Evolutionary conservation across 139 green algal genomes (phyloP), one percentile per base, ranked within the genome.

Genomic region (Chlorokybus atmophyticus): DNA sequence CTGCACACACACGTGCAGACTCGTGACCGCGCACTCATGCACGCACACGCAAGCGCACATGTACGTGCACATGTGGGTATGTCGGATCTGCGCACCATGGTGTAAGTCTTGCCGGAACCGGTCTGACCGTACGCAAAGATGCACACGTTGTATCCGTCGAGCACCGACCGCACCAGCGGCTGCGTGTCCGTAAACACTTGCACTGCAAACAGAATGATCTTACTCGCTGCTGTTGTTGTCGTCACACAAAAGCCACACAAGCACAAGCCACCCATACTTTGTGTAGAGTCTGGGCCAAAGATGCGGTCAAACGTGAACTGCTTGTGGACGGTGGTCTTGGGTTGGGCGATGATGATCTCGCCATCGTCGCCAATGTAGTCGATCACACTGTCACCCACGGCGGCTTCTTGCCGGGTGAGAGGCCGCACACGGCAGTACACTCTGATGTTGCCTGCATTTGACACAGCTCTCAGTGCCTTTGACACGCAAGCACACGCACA

Each of bases 81-180:
- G n/a, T n/a, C n/a, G n/a, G n/a, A n/a, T n/a, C 0, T 29, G 24
- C 80, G 73, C 42, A 77, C 62, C 76, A 85, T 83, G 17, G 78
- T 81, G 59, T 67, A 76, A 1, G 76, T 82, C 64, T 85, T 85
- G 35, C 76, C 75, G 29, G 47, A 63, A 25, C 79, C 79, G 2
- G 78, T 85, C 52, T 83, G 77, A 7, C 60, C 39, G 52, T 88
- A 88, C 0, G 81, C 83, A 59, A 88, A 83, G 58, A 88, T 82
- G 58, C 47, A 71, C 23, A 71, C 58, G 29, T 71, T 71, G 26
- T 61, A 71, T 4, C 57, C 50, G 47, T 69, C 59, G 23, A 68
- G 25, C 6, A 65, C 59, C 23, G 52, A 54, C 21, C 21, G 51
- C 21, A 72, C 32, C 28, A 66, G 30, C 52, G 60, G 60, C 31